Base-by-base conservation (phyloP, 192 early-diverging fungal genomes). In the Coemansia sp. region DNA sequence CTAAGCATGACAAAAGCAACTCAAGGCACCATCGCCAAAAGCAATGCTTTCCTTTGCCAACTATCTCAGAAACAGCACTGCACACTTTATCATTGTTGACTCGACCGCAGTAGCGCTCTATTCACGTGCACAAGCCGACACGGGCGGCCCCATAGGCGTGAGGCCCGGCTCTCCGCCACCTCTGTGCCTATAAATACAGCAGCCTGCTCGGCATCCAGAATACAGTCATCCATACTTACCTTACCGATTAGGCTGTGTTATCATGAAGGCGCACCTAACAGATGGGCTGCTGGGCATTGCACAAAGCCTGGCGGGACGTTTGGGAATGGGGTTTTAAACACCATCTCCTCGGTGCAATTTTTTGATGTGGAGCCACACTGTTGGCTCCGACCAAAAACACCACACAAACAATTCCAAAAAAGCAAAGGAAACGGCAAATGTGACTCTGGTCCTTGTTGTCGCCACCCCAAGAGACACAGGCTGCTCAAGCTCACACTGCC, bases 341-440 rank as follows among this genome's bases (percentile, higher is more conserved):
- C 50, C 51, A 75, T 65, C 63, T 75, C 66, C 73, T 45, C 36
- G 34, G 40, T 53, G 43, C 60, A 75, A 75, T 75, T 75, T 75
- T 75, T 75, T 75, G 73, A 75, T 75, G 73, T 75, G 73, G 73
- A 75, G 73, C 58, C 58, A 53, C 34, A 48, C 31, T 42, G 33
- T 56, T 68, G 72, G 72, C 72, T 74, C 72, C 72, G 72, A 21
- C 62, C 40, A 63, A 26, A 43, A 59, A 46, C 38, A 70, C 33
- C 67, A 62, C 43, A 65, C 4, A 55, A 56, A 48, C 28, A 58
- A 67, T 5, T 18, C 10, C 18, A 59, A 34, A 26, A 43, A n/a
- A n/a, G n/a, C n/a, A n/a, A n/a, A n/a, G n/a, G n/a, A n/a, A n/a
- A n/a, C n/a, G n/a, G n/a, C n/a, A n/a, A n/a, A n/a, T n/a, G n/a